Percentiles rank a stretch among this genome's conserved stretches.
These are phyloP conservation scores for Salix brachista DNA, from an alignment of 345 rosid genomes.

Conservation along the genomic window DNA sequence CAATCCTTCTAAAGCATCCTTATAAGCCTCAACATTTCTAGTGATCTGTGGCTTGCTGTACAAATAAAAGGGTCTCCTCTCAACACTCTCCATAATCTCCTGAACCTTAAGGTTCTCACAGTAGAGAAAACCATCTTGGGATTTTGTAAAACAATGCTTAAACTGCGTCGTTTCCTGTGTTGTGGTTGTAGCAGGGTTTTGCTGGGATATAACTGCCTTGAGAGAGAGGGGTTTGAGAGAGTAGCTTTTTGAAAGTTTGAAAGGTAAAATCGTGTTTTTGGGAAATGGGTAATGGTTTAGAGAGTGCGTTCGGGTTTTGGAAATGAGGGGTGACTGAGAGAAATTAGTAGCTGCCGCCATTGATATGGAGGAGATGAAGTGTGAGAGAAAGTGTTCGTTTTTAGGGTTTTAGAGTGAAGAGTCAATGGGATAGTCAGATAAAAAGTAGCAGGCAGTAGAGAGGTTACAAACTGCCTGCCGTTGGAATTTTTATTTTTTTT, in stretches of 20 bases:
- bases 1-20: constrained; percentile 68
- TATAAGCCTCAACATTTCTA: constrained; percentile 74
- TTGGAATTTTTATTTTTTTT: too few relatives aligned
- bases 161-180: constrained; percentile 29
- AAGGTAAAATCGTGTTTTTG: constrained; percentile 36
- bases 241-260: constrained; percentile 22
- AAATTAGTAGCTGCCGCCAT: constrained; percentile 41
- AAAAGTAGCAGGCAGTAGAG: not conserved
- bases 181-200: constrained; percentile 34
- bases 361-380: not conserved
- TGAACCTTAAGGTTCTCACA: constrained; percentile 81
- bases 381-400: not conserved
- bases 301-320: constrained; percentile 28
- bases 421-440: not conserved
- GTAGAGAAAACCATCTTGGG: constrained; percentile 74
- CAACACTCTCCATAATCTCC: constrained; percentile 71
- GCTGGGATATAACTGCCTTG: constrained; percentile 50
- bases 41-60: constrained; percentile 91
- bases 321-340: constrained; percentile 31
- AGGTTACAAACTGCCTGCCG: not conserved
- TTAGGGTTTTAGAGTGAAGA: not conserved
- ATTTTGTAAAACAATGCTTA: constrained; percentile 74
- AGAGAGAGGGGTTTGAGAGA: constrained; percentile 40
- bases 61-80: constrained; percentile 82
- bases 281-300: constrained; percentile 31